Evolutionary conservation across 164 flowering plant genomes (phyloP).

Genomic region (Houttuynia cordata): DNA sequence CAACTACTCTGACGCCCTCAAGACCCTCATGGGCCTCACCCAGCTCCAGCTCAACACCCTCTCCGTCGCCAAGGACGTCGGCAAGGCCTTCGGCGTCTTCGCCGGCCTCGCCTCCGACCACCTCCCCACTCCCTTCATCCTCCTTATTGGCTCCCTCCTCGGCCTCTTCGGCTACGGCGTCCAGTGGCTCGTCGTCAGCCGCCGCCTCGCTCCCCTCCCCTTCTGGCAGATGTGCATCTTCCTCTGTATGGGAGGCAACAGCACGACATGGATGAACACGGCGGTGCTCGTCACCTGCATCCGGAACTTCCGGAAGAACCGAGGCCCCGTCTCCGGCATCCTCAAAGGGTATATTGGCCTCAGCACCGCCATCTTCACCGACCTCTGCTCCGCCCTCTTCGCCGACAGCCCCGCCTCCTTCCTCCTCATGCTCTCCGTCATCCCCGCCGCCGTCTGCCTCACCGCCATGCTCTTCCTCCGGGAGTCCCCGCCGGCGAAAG

Average conservation of each 20-base stretch:
- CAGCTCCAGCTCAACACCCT: constrained; percentile 66
- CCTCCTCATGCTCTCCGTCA: constrained; percentile 50
- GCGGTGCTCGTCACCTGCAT: constrained; percentile 79
- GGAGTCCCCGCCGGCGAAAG: constrained; percentile 31
- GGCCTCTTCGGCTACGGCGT: constrained; percentile 68
- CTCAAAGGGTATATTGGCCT: constrained; percentile 76
- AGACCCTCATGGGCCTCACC: constrained; percentile 59
- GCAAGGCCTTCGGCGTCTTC: constrained; percentile 72
- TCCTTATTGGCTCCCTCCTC: constrained; percentile 72
- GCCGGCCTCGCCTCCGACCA: constrained; percentile 68
- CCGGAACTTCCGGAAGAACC: constrained; percentile 59
- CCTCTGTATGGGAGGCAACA: constrained; percentile 88
- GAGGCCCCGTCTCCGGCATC: constrained; percentile 86
- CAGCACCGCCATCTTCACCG: constrained; percentile 89
- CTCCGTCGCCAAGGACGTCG: constrained; percentile 3
- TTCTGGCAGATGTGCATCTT: constrained; percentile 89
- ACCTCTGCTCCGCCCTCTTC: constrained; percentile 57
- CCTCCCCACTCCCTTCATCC: constrained; percentile 38
- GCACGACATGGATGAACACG: constrained; percentile 97
- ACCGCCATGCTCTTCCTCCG: constrained; percentile 57
- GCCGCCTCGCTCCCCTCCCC: constrained; percentile 41
- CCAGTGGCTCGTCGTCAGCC: constrained; percentile 80
- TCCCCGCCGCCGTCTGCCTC: constrained; percentile 58
- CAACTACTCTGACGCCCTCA: constrained; percentile 64
- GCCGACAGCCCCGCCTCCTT: constrained; percentile 42